Base-by-base conservation (phyloP, 2,329 filamentous ascomycete species). In the Hyphodiscus sp. region DNA sequence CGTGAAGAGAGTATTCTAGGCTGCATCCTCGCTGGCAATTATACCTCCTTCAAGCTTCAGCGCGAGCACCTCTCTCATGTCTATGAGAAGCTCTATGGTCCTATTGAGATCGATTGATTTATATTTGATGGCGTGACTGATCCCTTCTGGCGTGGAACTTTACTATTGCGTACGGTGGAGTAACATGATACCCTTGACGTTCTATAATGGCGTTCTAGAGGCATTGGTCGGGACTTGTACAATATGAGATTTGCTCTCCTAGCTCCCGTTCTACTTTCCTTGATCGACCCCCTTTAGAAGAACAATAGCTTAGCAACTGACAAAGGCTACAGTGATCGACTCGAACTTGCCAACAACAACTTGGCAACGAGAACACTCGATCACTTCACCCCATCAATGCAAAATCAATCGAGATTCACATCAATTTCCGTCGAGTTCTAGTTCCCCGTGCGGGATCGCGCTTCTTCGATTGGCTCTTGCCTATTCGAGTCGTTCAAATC, bases 21-120 rank as follows among this genome's bases (percentile, higher is more conserved):
- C 33, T 76, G 82, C 41, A 78, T 96, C 41, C 74, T 95, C 50
- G 85, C 79, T 11, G 91, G 89, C 50, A 86, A 95, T 64, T 97
- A 96, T 69, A 78, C 79, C 6, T 81, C 82, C 1, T 95, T 95
- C 65, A 73, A 79, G 19, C 69, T 76, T 43, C 89, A 95, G 68
- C 81, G 91, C 50, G 73, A 78, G 13, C 85, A 68, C 55, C 64
- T 69, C 42, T 58, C 56, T 13, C 62, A 67, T 49, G 47, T 68
- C 19, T 59, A 68, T 47, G 63, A 68, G 49, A 47, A 57, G 29
- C 54, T 63, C 8, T 52, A 58, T 48, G 58, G 63, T 20, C 62
- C 61, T 15, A 46, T 62, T 41, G 18, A 38, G 38, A 38, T 19
- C 30, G 30, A 42, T 33, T 51, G 33, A 47, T 52, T 43, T 33